phyloP scores from a whole-genome alignment of 352 stramenopile genomes.

The Pythium brassicae region DNA sequence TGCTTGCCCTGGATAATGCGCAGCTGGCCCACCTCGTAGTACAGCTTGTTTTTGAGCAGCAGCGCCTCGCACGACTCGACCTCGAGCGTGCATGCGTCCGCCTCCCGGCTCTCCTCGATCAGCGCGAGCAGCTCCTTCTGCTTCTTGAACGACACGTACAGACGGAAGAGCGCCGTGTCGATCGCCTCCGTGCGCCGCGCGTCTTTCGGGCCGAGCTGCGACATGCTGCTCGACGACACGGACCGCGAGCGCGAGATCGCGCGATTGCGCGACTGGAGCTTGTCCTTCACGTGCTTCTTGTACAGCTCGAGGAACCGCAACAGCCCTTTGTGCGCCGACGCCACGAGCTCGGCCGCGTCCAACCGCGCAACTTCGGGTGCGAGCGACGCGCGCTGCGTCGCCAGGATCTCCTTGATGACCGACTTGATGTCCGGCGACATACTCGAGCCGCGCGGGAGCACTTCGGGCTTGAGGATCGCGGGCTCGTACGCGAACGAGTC shows the following conservation, averaged over 20 bases:
- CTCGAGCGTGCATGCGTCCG: slow-evolving; percentile 58
- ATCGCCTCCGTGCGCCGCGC: slow-evolving; percentile 74
- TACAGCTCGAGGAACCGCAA: slow-evolving; percentile 80
- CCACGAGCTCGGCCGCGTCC: slow-evolving; percentile 50
- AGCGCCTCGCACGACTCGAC: slow-evolving; percentile 62
- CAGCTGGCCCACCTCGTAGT: slow-evolving; percentile 75
- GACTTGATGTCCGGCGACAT: slow-evolving; percentile 73
- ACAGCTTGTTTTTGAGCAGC: slow-evolving; percentile 70
- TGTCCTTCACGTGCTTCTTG: slow-evolving; percentile 82
- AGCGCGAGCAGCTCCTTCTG: slow-evolving; percentile 77
- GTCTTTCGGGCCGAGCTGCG: slow-evolving; percentile 44
- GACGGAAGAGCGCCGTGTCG: slow-evolving; percentile 77
- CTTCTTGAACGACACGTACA: slow-evolving; percentile 76
- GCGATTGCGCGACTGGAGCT: slow-evolving; percentile 34
- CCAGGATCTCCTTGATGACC: slow-evolving; percentile 68
- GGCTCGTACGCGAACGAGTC: slow-evolving; percentile 82
- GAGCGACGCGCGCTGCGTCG: slow-evolving; percentile 38
- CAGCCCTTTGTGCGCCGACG: slow-evolving; percentile 62
- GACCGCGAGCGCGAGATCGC: slow-evolving; percentile 35
- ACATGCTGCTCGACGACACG: slow-evolving; percentile 22
- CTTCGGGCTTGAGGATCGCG: slow-evolving; percentile 75
- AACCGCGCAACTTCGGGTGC: slow-evolving; percentile 54
- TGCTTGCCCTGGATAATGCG: slow-evolving; percentile 64
- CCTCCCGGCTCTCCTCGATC: slow-evolving; percentile 62
- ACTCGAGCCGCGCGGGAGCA: slow-evolving; percentile 69